Base-by-base conservation (phyloP, 768 basidiomycete genomes). In the Rhizopogon salebrosus region DNA sequence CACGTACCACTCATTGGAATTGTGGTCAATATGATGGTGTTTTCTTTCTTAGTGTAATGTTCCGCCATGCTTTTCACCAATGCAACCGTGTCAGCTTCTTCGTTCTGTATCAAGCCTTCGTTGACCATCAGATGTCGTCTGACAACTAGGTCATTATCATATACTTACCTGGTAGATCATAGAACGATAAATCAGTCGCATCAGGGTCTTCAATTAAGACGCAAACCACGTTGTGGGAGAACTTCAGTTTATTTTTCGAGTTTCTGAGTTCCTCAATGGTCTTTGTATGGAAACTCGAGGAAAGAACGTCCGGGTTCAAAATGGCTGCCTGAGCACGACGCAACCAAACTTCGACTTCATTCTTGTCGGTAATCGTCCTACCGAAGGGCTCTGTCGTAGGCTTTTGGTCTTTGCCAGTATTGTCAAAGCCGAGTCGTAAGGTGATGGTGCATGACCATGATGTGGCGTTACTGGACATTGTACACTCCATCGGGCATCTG, bases 241-340 rank as follows among this genome's bases (percentile, higher is more conserved):
- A 78, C 11, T 50, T 53, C 3, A 64, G 54, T 7, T 45, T 8
- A 60, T 49, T 31, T 56, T 59, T 55, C 31, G 45, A 13, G 41
- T 26, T 51, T 51, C 57, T 58, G 7, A 54, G 23, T 18, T 48
- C 18, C 22, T 51, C 22, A 29, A n/a, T 18, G 26, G 18, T 57
- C 37, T 24, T 62, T 53, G n/a, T n/a, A 36, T 58, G 20, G 50
- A 69, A 72, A 16, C 42, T 5, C 16, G 49, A 53, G 39, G 66
- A 51, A 6, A 68, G 49, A 11, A 73, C 50, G 10, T 69, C 63
- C 0, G 79, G 79, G 49, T 75, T 74, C 8, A 86, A 68, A 22
- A 84, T 71, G 0, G 83, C 83, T 0, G 76, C 72, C 58, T 86
- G 84, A 0, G 85, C 84, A 3, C 84, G 72, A 24, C 82, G 75